These are phyloP conservation scores for Penicillium sumatraense DNA, from an alignment of 2,329 filamentous ascomycete genomes.

Conservation along the genomic window DNA sequence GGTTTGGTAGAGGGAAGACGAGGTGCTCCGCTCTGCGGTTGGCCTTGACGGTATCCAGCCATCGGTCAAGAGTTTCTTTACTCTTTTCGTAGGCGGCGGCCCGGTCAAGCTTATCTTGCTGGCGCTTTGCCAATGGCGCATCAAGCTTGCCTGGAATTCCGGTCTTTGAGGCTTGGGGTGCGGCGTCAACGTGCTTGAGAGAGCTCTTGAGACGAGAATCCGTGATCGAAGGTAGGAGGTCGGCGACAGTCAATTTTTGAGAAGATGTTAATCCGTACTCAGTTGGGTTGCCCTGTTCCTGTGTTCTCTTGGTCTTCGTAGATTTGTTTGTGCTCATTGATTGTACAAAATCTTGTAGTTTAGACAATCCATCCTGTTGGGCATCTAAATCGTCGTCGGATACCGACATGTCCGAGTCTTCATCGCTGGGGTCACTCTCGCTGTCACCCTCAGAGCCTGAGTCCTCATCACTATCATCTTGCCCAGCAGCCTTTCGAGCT, in stretches of 20 bases:
- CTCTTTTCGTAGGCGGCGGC: slow-evolving; percentile 85
- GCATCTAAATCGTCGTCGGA: slow-evolving; percentile 55
- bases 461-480: slow-evolving; percentile 41
- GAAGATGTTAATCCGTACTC: slow-evolving; percentile 63
- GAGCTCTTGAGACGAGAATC: slow-evolving; percentile 79
- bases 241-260: slow-evolving; percentile 73
- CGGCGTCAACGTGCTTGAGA: slow-evolving; percentile 68
- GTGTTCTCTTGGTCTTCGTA: slow-evolving; percentile 44
- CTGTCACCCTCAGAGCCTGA: slow-evolving; percentile 52
- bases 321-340: slow-evolving; percentile 58
- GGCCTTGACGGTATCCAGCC: slow-evolving; percentile 93
- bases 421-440: slow-evolving; percentile 48
- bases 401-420: slow-evolving; percentile 36
- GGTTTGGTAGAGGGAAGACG: slow-evolving; percentile 80
- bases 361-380: slow-evolving; percentile 60
- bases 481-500: slow-evolving; percentile 32
- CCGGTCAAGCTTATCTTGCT: slow-evolving; percentile 84
- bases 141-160: slow-evolving; percentile 72
- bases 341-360: slow-evolving; percentile 71
- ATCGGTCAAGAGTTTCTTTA: slow-evolving; percentile 85
- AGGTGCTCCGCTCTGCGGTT: slow-evolving; percentile 92
- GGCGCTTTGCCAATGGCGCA: slow-evolving; percentile 80
- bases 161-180: slow-evolving; percentile 55
- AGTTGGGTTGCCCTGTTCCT: slow-evolving; percentile 66
- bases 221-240: slow-evolving; percentile 73